Base-by-base conservation (phyloP, 225 moss, liverwort and hornwort genomes). In the Bryum argenteum region DNA sequence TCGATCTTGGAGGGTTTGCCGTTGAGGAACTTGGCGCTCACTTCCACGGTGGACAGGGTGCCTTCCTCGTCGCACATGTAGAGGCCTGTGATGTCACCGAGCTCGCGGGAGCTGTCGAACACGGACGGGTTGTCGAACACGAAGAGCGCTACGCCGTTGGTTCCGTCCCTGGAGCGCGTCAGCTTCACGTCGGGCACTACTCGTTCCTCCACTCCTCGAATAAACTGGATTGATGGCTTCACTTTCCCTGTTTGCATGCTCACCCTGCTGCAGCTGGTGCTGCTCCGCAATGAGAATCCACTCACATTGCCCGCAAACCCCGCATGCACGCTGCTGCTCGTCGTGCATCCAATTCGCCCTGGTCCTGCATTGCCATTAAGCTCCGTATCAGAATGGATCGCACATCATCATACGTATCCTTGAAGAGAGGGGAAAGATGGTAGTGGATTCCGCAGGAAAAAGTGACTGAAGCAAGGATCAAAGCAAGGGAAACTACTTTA, bases 41-140 rank as follows among this genome's bases (percentile, higher is more conserved):
- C 98, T 28, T 94, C 92, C 15, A 94, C 92, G 1, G 91, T 91
- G 24, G 94, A 92, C 33, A 98, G 73, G 2, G 81, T 80, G 33
- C 98, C 98, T 74, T 98, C 98, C 71, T 91, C 92, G 72, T 98
- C 98, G 54, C 92, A 58, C 98, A 98, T 84, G 77, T 94, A 98
- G 39, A 98, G 75, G 44, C 98, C 98, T 19, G 98, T 98, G 61
- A 98, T 98, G 70, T 98, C 98, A 9, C 98, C 98, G 22, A 98
- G 80, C 81, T 94, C 98, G 51, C 94, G 85, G 2, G 94, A 92
- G 0, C 91, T 89, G 63, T 98, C 98, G 63, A 98, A 98, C 45
- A 98, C 92, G 5, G 98, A 94, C 1, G 98, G 98, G 51, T 91
- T 89, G 7, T 94, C 94, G 71, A 98, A 98, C n/a, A 56, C 68